These are phyloP conservation scores for Bacidia rubella DNA, from an alignment of 495 filamentous ascomycete genomes.

Conservation along the genomic window DNA sequence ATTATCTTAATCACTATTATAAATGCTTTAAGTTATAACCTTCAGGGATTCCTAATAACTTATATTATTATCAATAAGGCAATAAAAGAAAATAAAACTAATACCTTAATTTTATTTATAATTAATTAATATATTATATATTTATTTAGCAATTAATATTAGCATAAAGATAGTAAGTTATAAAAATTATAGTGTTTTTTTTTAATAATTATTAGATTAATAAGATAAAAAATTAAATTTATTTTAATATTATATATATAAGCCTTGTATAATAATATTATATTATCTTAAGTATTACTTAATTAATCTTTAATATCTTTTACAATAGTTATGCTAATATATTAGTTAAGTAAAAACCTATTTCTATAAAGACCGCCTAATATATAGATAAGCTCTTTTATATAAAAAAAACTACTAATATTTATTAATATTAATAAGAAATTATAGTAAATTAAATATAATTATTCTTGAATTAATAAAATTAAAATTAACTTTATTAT, in stretches of 20 bases:
- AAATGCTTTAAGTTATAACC: neutral
- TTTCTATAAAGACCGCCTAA: too few species aligned
- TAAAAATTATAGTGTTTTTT: neutral
- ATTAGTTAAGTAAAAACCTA: too few species aligned
- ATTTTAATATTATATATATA: too few species aligned
- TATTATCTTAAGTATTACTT: too few species aligned
- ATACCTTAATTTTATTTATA: neutral
- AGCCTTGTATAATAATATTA: too few species aligned
- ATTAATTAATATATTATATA: neutral
- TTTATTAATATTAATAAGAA: neutral
- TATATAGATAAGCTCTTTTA: too few species aligned
- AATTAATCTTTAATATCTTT: too few species aligned
- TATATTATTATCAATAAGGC: neutral
- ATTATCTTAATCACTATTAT: neutral
- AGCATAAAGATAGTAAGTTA: neutral
- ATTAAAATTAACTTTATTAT: too few species aligned
- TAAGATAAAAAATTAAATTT: too few species aligned
- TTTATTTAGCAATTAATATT: neutral
- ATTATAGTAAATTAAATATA: neutral
- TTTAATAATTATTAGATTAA: conserved; percentile 2
- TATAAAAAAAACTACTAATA: too few species aligned
- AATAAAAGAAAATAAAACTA: neutral
- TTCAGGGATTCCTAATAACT: conserved; percentile 1
- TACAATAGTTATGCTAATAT: too few species aligned
- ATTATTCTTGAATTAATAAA: neutral